Evolutionary conservation across 2,329 filamentous ascomycete species (phyloP), one percentile per base, ranked within the genome.

Genomic region (Penicillium sp.): DNA sequence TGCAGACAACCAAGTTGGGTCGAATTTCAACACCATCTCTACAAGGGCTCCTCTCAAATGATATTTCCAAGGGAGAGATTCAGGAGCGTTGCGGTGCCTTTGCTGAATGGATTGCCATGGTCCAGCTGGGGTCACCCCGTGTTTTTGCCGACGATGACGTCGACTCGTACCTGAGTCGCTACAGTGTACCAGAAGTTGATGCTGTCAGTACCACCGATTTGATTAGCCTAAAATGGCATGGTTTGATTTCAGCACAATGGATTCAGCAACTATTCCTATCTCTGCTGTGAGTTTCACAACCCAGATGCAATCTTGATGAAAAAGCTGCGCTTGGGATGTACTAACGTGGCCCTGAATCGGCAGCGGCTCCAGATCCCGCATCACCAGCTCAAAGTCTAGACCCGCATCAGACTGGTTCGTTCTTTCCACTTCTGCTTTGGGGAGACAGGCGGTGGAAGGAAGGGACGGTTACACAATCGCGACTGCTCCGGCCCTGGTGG

Each of bases 101-200:
- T 25, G 81, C 83, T 43, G 85, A 89, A 75, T 91, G 87, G 87
- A 76, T 90, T 22, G 86, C 80, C 6, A 79, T 87, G 51, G 76
- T 89, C 6, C 79, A 81, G 16, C 71, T 82, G 14, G 65, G 68
- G 11, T 81, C 80, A 14, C 75, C 76, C 14, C 73, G 77, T 19
- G 66, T 82, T 3, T 65, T 65, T 38, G 68, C 65, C 16, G 65
- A 71, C 42, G 78, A 81, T 62, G 64, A 69, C 14, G 71, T 80
- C 33, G 80, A 81, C 57, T 74, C 79, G 8, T 82, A 77, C 62
- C 68, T 82, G 26, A 76, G 77, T 63, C 77, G 79, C 14, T 82
- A 81, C 62, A 65, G 64, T 25, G 73, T 79, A 5, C 76, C 78
- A 11, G 69, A 73, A 7, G 62, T 61, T n/a, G 71, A 73, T 16